These are phyloP conservation scores for Sphagnurus paluster DNA, from an alignment of 1,284 basidiomycete genomes.

Conservation along the genomic window DNA sequence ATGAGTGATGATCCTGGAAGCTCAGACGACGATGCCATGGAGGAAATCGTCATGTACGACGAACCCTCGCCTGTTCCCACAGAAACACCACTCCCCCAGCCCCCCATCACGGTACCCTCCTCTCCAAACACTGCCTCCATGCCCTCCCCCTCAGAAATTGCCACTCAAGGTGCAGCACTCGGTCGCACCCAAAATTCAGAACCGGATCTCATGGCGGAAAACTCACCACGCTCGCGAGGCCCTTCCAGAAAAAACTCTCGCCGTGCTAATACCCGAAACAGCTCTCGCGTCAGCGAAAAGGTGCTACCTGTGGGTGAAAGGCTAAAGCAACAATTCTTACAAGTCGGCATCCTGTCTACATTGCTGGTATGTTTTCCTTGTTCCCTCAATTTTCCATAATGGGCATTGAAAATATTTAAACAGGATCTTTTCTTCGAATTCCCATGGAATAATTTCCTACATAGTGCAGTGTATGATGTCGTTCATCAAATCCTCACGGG, in stretches of 20 bases:
- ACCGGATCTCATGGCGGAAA: slow-evolving; percentile 8
- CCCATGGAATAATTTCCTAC: slow-evolving; percentile 98
- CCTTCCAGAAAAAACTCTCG: slow-evolving; percentile 54
- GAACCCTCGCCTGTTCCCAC: slow-evolving; percentile 38
- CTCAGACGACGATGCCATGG: slow-evolving; percentile 73
- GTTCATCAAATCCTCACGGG: slow-evolving; percentile 96
- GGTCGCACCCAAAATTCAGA: slow-evolving; percentile 12
- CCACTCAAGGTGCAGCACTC: slow-evolving; percentile 24
- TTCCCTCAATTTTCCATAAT: background rate
- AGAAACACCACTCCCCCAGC: slow-evolving; percentile 26
- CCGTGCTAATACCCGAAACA: slow-evolving; percentile 37
- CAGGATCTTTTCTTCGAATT: slow-evolving; percentile 95
- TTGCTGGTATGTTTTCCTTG: slow-evolving; percentile 60
- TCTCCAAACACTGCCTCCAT: slow-evolving; percentile 27
- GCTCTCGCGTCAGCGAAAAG: slow-evolving; percentile 26
- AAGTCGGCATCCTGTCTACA: slow-evolving; percentile 69
- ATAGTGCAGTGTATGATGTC: slow-evolving; percentile 96
- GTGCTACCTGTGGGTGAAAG: slow-evolving; percentile 67
- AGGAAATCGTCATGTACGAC: slow-evolving; percentile 74
- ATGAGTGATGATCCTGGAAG: slow-evolving; percentile 71
- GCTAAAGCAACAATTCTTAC: slow-evolving; percentile 76
- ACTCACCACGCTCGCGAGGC: slow-evolving; percentile 5
- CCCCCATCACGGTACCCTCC: slow-evolving; percentile 26
- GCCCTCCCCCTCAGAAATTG: slow-evolving; percentile 29
- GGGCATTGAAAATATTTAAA: background rate